Evolutionary conservation across 345 rosid species (phyloP), one percentile per base, ranked within the genome.

Genomic region (Sapria himalayana): DNA sequence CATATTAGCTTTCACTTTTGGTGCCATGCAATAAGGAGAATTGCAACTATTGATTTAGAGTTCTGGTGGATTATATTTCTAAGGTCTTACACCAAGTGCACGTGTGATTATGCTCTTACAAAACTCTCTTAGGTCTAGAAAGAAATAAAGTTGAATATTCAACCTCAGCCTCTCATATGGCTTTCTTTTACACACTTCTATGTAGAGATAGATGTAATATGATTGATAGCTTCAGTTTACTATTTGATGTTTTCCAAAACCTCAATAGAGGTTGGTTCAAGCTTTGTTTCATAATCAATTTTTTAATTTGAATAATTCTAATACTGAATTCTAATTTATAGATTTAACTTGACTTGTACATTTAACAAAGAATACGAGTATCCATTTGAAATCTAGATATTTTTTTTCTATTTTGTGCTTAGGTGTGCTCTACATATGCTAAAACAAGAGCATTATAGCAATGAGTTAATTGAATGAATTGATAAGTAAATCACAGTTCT

Each of bases 41-140:
- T 70, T 36, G 74, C 81, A 0, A 76, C 81, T 3, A 72, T 70
- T 13, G 77, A 67, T 48, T 73, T 76, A n/a, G 75, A 75, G 10
- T 71, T 74, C 51, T 71, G 78, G 78, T 74, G 78, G 82, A 74
- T 74, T 36, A 67, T 74, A 51, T 50, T 74, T 52, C 68, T 74
- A 4, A 50, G 72, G 38, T 57, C 75, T 19, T 71, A 71, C 25
- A 67, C 74, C 36, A 74, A 70, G 51, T 48, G 66, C 51, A 71
- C 78, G 0, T 64, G 50, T 45, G 78, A 67, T 54, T 41, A 49
- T 55, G 37, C 71, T 14, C 53, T 67, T 13, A 49, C 60, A 25
- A 70, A 67, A 33, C 45, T 41, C n/a, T 64, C 68, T 8, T 69
- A 57, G 49, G 71, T 68, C 22, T 78, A 71, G 52, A 71, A 45